Evolutionary conservation across 148 eudicot genomes (phyloP), one percentile per base, ranked within the genome.

Genomic region (Fagopyrum homotropicum): DNA sequence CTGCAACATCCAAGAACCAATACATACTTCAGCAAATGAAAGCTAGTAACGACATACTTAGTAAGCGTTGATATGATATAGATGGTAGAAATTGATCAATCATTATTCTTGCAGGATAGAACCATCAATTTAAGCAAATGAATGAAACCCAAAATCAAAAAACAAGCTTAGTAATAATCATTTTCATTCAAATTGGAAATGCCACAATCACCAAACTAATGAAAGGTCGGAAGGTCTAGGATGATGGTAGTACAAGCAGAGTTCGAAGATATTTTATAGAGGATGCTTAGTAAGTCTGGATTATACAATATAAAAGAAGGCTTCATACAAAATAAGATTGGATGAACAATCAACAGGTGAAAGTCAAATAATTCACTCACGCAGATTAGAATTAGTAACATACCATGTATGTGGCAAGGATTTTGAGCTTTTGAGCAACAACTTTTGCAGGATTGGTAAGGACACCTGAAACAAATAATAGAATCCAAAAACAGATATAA

Each of bases 391-490:
- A 15, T 17, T 46, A n/a, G 14, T 50, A 45, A 22, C 78, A 57
- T 82, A 85, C 85, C 85, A 75, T 85, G 88, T 52, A 82, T 80
- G 56, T 82, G 82, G 54, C 88, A 85, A 51, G 88, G 88, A 79
- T 82, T 85, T 76, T 82, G 83, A 70, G 88, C 88, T 77, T 85
- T 82, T 45, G 83, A 73, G 76, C 88, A 85, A 80, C 88, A 85
- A 76, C 85, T 85, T 79, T 85, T 85, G 80, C 88, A 85, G 17
- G 83, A 82, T 73, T 82, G 83, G 73, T 60, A 85, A 12, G 88
- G 85, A 75, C 85, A 85, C 81, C 87, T 85, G 72, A 17, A 66
- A 11, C 46, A 66, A 14, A 35, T 59, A 60, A 60, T 22, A 60
- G 56, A 68, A 16, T 35, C 40, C 40, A 70, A 66, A 40, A 9